Evolutionary conservation across 352 stramenopile genomes (phyloP), one percentile per base, ranked within the genome.

Genomic region (Globisporangium perplexum): DNA sequence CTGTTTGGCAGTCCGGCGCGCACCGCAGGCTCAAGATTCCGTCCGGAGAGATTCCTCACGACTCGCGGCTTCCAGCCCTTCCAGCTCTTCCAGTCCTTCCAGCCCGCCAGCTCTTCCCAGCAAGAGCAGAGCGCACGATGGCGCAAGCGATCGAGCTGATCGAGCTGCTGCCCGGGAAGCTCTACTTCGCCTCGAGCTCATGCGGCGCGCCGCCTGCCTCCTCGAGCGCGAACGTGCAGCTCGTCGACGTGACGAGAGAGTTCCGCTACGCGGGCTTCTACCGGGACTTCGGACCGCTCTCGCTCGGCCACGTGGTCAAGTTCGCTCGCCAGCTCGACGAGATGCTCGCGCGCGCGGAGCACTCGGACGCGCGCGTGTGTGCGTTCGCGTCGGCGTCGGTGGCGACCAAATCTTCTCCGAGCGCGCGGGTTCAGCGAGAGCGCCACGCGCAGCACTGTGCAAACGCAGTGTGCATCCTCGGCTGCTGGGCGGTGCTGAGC

Each of bases 191-290:
- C 38, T 69, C 62, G 58, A 63, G 59, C 26, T 33, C 51, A 18
- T 36, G 47, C 45, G 22, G 24, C n/a, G n/a, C 30, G 20, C 36
- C 24, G 28, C 24, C 38, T 6, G 26, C 47, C 17, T 11, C 54
- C 11, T 42, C 26, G 3, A 44, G 39, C 0, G 38, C 53, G 17
- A 47, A 42, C 7, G 50, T 69, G 24, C 42, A 65, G 26, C 68
- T 66, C 50, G 62, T 74, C 49, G 31, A 66, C 28, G 47, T 74
- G 1, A 51, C 60, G n/a, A 44, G 59, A 7, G 66, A 83, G 53
- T 72, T 98, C 43, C 62, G 85, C 1, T 98, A 99, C 68, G 93
- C 81, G 73, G 93, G 95, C 62, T 98, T 97, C 65, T 98, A 96
- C 68, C 69, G 97, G 15, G 96, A 98, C 72, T 99, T 98, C 75